Base-by-base conservation (phyloP, 768 basidiomycete species). In the Trametes coccinea region DNA sequence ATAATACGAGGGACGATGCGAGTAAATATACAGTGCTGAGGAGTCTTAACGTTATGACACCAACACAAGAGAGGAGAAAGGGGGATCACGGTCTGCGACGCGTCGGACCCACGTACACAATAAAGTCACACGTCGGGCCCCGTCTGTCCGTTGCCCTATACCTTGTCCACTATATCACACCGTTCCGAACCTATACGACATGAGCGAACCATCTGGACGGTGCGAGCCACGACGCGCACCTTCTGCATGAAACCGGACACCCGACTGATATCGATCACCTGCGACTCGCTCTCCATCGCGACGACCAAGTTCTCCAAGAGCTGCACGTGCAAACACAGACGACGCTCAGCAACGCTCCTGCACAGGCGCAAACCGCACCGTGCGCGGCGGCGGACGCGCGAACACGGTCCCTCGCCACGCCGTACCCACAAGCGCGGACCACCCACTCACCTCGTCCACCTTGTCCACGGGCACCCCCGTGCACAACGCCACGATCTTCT, bases 231-330 rank as follows among this genome's bases (percentile, higher is more conserved):
- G 65, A 66, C 57, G 45, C 78, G 30, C 53, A 90, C 90, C 81
- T 92, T 94, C 73, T 92, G 90, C 90, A 95, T 90, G 73, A 95
- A 95, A 1, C 89, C 90, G 49, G 92, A 92, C 43, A 95, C 89
- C 56, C 92, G 85, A 46, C 85, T 86, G 55, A 95, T 86, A 73
- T 95, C 93, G 33, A 90, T 84, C 59, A 89, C 82, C 61, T 89
- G 85, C 46, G 88, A 76, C 69, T 95, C 93, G 68, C 92, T 95
- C 72, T 96, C 93, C 53, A 97, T 84, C 33, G 95, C 93, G 65
- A 90, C 78, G 31, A 95, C 83, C 53, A 97, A 80, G 65, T 89
- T 87, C 66, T 92, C 92, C 56, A 96, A 79, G 86, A 92, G 89
- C 88, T 92, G 68, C 33, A 56, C 52, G 11, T 6, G 34, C 34